phyloP scores from a whole-genome alignment of 2,329 filamentous ascomycete genomes.

The Exophiala viscosa region DNA sequence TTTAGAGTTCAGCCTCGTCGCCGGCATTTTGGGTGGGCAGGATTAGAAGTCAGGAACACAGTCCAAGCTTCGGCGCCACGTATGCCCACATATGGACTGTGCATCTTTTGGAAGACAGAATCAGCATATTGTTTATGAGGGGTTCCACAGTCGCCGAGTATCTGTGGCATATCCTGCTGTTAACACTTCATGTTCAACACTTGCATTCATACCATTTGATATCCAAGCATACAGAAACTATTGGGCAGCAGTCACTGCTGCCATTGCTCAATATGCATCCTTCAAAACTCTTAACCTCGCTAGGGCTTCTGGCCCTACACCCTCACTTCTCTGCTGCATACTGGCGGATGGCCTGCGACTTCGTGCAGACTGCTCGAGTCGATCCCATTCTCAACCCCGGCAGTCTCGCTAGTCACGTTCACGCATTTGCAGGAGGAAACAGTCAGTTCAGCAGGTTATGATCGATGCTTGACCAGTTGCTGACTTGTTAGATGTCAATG shows the following conservation, averaged over 20 bases:
- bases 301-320: conserved; percentile 15
- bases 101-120: too few relatives aligned
- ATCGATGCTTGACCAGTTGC: not conserved
- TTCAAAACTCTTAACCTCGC: not conserved
- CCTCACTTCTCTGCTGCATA: conserved; percentile 53
- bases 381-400: conserved; percentile 71
- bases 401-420: conserved; percentile 60
- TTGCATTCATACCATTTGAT: not conserved
- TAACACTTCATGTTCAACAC: too few relatives aligned
- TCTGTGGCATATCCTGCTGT: too few relatives aligned
- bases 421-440: conserved; percentile 70
- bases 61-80: too few relatives aligned
- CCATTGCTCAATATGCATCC: conserved; percentile 13
- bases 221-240: not conserved
- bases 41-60: too few relatives aligned
- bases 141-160: too few relatives aligned
- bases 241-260: not conserved
- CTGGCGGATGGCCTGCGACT: conserved; percentile 83
- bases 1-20: too few relatives aligned
- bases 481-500: conserved; percentile 58
- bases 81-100: too few relatives aligned
- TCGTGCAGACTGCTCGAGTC: conserved; percentile 54
- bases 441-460: conserved; percentile 53
- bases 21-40: too few relatives aligned
- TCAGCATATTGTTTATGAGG: too few relatives aligned